Conservation (phyloP, 1,139 yeast genomes). For the Blastobotrys aristatus region DNA sequence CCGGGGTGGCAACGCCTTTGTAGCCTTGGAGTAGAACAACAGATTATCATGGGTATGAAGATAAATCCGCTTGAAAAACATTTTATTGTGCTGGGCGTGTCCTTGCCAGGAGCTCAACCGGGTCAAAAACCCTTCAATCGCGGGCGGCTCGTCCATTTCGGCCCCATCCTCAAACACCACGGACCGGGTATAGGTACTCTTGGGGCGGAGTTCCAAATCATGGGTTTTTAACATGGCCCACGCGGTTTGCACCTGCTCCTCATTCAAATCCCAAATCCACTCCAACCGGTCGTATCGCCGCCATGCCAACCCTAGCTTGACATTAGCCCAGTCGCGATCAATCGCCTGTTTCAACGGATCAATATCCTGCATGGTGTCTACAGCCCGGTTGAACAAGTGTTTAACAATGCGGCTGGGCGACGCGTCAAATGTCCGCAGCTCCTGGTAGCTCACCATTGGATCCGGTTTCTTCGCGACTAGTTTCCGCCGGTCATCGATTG, state of each 20-base stretch:
- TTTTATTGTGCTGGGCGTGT: slow-evolving; percentile 36
- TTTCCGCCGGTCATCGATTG: slow-evolving; percentile 1
- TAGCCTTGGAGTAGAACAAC: slow-evolving; percentile 53
- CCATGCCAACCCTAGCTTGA: slow-evolving; percentile 52
- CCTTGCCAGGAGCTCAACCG: slow-evolving; percentile 55
- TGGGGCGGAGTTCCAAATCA: slow-evolving; percentile 56
- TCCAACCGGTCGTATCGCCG: slow-evolving; percentile 69
- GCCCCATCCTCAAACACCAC: slow-evolving; percentile 25
- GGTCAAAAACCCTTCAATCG: slow-evolving; percentile 72
- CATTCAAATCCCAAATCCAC: slow-evolving; percentile 59
- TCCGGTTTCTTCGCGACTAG: slow-evolving; percentile 5
- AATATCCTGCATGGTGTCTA: slow-evolving; percentile 28
- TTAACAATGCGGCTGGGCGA: slow-evolving; percentile 24
- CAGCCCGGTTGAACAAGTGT: slow-evolving; percentile 29
- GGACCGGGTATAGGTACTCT: slow-evolving; percentile 42
- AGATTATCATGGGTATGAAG: slow-evolving; percentile 58
- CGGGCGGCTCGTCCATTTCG: slow-evolving; percentile 48
- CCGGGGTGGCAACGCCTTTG: slow-evolving; percentile 58
- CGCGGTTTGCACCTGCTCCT: slow-evolving; percentile 42
- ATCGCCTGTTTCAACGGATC: slow-evolving; percentile 18
- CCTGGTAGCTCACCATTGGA: slow-evolving; percentile 11
- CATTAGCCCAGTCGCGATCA: slow-evolving; percentile 26
- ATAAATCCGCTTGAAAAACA: slow-evolving; percentile 54
- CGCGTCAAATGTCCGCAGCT: slow-evolving; percentile 15
- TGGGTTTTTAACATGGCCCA: slow-evolving; percentile 43